A percentile compares a stretch with the other conserved stretches of the same genome.
Evolutionary conservation across 129 eudicot genomes (phyloP).

Genomic region (Flaveria sonorensis): DNA sequence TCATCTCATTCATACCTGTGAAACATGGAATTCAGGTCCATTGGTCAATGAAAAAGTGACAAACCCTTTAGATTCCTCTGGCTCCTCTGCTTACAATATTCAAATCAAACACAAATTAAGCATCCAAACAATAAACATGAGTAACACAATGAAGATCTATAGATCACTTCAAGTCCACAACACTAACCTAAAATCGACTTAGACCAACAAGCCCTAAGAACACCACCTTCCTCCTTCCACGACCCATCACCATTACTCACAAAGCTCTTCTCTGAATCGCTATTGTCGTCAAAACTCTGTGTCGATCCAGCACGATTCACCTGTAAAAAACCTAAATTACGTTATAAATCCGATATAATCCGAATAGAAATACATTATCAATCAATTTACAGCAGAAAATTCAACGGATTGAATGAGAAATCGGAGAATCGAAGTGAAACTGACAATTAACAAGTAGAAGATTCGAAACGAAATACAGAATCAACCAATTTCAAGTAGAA

Average conservation of each 20-base stretch:
- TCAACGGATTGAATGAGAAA: no score
- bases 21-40: constrained; percentile 94
- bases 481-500: not conserved
- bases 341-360: not conserved
- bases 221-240: constrained; percentile 63
- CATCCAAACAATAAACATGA: not conserved
- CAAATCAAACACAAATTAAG: constrained; percentile 14
- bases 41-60: constrained; percentile 91
- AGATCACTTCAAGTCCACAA: constrained; percentile 3
- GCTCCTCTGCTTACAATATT: constrained; percentile 46
- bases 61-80: constrained; percentile 68
- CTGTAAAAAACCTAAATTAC: constrained; percentile 12
- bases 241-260: constrained; percentile 38
- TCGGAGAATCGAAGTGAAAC: no score
- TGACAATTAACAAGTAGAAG: no score
- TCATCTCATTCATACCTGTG: constrained; percentile 58
- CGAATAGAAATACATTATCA: no score
- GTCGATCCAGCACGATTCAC: constrained; percentile 40
- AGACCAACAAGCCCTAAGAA: constrained; percentile 75
- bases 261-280: constrained; percentile 43
- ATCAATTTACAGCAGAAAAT: no score
- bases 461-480: not conserved
- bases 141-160: not conserved
- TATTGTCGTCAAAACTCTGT: constrained; percentile 43
- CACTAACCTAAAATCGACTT: constrained; percentile 64